Evolutionary conservation across 495 filamentous ascomycete genomes (phyloP).

Genomic region (Astrothelium macrocarpum): DNA sequence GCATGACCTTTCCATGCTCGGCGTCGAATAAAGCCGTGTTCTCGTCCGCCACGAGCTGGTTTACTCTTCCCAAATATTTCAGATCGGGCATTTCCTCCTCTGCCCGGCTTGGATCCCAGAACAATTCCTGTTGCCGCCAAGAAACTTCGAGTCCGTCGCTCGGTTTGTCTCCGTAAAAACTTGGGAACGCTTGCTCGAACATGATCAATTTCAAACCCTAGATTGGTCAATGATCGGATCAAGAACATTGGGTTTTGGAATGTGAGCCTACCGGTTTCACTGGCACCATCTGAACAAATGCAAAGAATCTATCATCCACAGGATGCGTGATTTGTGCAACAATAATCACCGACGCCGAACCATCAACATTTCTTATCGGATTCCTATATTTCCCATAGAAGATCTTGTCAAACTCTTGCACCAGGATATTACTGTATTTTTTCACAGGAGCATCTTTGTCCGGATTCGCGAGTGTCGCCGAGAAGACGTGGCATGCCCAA

Average conservation of each 20-base stretch:
- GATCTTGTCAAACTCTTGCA: not conserved
- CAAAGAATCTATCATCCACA: not conserved
- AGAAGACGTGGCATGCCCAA: not conserved
- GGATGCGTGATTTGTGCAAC: slow-evolving; percentile 4
- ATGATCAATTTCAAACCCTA: not conserved
- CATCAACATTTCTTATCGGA: slow-evolving; percentile 4
- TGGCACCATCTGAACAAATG: not conserved
- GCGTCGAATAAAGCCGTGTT: not conserved
- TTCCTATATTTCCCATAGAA: slow-evolving; percentile 2
- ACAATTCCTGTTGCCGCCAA: not conserved
- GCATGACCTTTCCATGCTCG: not conserved
- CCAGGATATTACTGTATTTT: not conserved
- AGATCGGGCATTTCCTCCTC: not conserved
- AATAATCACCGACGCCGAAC: not conserved
- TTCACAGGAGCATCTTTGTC: not conserved
- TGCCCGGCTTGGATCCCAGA: not conserved
- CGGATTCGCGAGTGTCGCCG: not conserved
- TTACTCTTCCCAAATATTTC: not conserved
- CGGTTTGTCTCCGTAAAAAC: not conserved
- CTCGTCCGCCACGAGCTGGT: not conserved
- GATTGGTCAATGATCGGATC: not conserved
- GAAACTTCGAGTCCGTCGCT: not conserved
- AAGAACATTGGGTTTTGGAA: not conserved
- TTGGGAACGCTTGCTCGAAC: not conserved
- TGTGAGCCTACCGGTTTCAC: not conserved